Evolutionary conservation across 2,329 filamentous ascomycete species (phyloP).

Genomic region (Epichloe coenophiala): DNA sequence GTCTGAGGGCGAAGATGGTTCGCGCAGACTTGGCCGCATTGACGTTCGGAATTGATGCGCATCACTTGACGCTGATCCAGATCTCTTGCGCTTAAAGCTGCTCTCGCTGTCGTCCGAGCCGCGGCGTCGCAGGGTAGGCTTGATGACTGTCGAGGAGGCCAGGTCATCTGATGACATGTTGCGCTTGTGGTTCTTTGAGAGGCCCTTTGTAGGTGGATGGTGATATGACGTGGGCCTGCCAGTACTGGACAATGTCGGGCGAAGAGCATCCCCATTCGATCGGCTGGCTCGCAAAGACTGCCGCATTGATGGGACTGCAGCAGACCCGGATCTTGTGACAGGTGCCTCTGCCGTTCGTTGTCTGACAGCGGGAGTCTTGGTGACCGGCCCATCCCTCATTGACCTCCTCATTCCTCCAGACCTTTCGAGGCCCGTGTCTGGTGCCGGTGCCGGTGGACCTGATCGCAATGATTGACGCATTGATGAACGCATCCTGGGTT

Average conservation of each 20-base stretch:
- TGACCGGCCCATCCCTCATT: constrained; percentile 12
- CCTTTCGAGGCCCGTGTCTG: constrained; percentile 7
- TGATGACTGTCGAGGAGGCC: constrained; percentile 10
- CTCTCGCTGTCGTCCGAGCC: constrained; percentile 60
- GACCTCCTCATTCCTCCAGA: constrained; percentile 20
- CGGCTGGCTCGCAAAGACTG: constrained; percentile 12
- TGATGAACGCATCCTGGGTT: constrained; percentile 30
- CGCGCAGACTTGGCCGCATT: constrained; percentile 41
- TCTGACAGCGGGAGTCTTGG: background rate
- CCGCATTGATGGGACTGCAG: constrained; percentile 9
- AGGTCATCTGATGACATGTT: constrained; percentile 14
- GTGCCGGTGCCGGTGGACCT: constrained; percentile 11
- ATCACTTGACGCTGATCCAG: constrained; percentile 23
- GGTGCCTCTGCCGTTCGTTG: background rate
- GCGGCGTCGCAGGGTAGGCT: constrained; percentile 32
- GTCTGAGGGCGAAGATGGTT: constrained; percentile 17
- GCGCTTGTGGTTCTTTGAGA: constrained; percentile 10
- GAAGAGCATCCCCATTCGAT: constrained; percentile 1
- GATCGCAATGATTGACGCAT: constrained; percentile 36
- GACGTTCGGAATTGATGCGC: constrained; percentile 55
- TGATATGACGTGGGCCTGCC: constrained; percentile 19
- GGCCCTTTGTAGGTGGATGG: constrained; percentile 7
- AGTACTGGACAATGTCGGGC: constrained; percentile 5
- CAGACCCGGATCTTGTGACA: background rate
- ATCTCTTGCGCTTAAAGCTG: constrained; percentile 60